Evolutionary conservation across 1,284 basidiomycete genomes (phyloP), one percentile per base, ranked within the genome.

Genomic region (Malassezia vespertilionis): DNA sequence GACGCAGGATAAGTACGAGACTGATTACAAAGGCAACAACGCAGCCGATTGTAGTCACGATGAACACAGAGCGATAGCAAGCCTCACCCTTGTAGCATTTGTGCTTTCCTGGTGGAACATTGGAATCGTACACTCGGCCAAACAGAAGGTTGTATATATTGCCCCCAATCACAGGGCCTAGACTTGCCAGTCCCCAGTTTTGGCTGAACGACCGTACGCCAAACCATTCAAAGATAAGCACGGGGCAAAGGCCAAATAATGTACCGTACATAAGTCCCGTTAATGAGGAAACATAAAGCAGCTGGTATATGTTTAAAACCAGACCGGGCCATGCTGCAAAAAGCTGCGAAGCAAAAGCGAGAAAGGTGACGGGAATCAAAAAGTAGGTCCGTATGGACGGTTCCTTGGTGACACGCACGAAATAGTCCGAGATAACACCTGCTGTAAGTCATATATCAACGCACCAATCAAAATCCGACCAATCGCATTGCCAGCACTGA

Each of bases 131-230:
- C 36, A 50, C 34, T 30, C 17, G 12, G 26, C 88, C 88, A 62
- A 90, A 91, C 33, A 83, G 74, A 31, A 90, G 63, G 32, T 86
- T 87, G 72, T 89, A 86, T 1, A 86, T 41, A 72, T 90, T 91
- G 0, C 84, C 84, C 6, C 83, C 84, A 2, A 88, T 39, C 47
- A 87, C 77, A 1, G 88, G 86, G 0, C 82, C 78, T 15, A 88
- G 72, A 6, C 79, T 79, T 22, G 83, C 76, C 64, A 79, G 84
- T 14, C 88, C 88, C 81, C 81, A 89, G 69, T 90, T 91, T 72
- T 87, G 82, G 3, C 80, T 80, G 60, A 85, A 81, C 60, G 82
- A 81, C 79, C 81, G 73, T 65, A 87, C 74, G 5, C 87, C 86
- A 58, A 89, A 90, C 83, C 83, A 87, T 59, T 89, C 87, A 21